Evolutionary conservation across 169 alveolate genomes (phyloP), one percentile per base, ranked within the genome.

Genomic region (Eimeria maxima): DNA sequence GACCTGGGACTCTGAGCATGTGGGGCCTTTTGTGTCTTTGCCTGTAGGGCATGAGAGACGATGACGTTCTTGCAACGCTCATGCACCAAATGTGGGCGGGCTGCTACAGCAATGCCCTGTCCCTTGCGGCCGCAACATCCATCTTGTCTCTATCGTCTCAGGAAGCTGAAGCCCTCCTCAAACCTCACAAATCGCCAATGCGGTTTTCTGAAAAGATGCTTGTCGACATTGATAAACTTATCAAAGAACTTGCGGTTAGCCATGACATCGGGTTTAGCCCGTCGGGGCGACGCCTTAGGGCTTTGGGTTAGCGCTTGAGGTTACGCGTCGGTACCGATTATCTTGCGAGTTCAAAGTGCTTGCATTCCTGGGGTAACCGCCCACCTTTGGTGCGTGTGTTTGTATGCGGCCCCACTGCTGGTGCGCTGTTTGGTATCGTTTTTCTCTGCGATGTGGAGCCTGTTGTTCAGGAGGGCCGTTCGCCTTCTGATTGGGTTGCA

Each of bases 11-110:
- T 65, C 20, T 53, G 16, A 11, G 78, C 78, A 29, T 69, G 78
- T 8, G 29, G 10, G 78, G 44, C 24, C 5, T n/a, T 4, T 16
- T 42, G 57, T 47, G 55, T 22, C 63, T 76, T 38, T 18, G 60
- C n/a, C 7, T 38, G 45, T 78, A 84, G 93, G 93, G 93, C 14
- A 84, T 84, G 93, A 24, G 78, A 47, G 71, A 57, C 38, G 76
- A 57, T 20, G 93, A 84, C 63, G 60, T 60, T 55, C 47, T 84
- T 29, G 57, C 22, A 29, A 8, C 78, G 33, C 45, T 53, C 53
- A 11, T 60, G 42, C 93, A 84, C 60, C 60, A 44, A 14, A 53
- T 60, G 33, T 84, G 93, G 93, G 93, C 93, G 20, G 74, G 74
- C 60, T 84, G 93, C 57, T 84, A 57, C 80, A 57, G 67, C 93